Conservation (phyloP, 2,329 filamentous ascomycete genomes). For the Juglanconis juglandina region DNA sequence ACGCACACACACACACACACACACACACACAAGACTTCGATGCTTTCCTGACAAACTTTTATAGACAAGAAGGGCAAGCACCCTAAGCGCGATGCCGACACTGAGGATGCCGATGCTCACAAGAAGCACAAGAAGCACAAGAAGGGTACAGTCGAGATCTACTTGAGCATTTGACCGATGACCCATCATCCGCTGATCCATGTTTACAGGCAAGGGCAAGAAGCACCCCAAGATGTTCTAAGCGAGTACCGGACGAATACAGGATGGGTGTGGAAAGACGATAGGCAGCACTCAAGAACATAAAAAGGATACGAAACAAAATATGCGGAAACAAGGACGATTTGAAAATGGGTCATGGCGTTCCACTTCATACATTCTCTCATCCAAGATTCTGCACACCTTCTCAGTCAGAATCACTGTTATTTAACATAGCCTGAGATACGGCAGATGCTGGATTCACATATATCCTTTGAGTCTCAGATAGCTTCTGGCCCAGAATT, state of each 20-base stretch:
- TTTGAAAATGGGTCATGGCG: too few species aligned
- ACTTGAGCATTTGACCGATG: not conserved
- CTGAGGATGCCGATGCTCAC: not conserved
- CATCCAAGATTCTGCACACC: too few species aligned
- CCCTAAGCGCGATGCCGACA: not conserved
- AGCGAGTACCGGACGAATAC: not conserved
- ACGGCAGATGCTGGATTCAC: too few species aligned
- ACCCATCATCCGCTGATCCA: not conserved
- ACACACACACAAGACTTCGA: not conserved
- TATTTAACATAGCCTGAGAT: too few species aligned
- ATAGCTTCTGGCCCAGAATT: too few species aligned
- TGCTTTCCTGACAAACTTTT: too few species aligned
- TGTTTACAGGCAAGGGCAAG: not conserved
- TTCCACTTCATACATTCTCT: too few species aligned
- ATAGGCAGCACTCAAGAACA: not conserved
- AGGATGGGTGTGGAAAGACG: not conserved
- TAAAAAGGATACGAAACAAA: too few species aligned
- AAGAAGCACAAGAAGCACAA: not conserved
- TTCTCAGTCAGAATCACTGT: too few species aligned
- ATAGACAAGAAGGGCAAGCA: not conserved
- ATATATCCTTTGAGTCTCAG: too few species aligned
- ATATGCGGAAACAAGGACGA: too few species aligned
- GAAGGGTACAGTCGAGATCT: not conserved
- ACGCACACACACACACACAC: not conserved
- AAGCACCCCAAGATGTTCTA: not conserved